phyloP scores from a whole-genome alignment of 495 filamentous ascomycete genomes.

The Pyrenula aspistea region DNA sequence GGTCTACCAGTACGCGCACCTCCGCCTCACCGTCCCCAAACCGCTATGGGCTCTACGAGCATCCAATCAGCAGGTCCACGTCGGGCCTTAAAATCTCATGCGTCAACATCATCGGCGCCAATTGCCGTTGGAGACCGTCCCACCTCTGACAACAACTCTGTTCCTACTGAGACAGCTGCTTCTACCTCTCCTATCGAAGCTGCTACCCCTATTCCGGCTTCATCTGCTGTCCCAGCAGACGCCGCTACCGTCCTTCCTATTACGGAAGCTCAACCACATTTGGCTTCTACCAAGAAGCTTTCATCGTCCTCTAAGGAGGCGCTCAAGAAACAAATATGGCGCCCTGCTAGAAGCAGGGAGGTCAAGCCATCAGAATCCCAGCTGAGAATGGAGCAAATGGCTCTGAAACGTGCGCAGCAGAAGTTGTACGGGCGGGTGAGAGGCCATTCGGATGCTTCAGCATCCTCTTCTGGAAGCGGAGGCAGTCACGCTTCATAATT shows the following conservation, averaged over 20 bases:
- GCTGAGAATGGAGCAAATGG: not conserved
- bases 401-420: not conserved
- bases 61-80: not conserved
- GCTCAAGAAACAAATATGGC: not conserved
- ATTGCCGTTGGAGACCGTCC: not conserved
- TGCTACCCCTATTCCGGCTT: no score
- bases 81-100: not conserved
- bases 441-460: constrained; percentile 11
- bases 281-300: not conserved
- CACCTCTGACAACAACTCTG: not conserved
- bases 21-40: not conserved
- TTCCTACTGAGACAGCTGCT: not conserved
- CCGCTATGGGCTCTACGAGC: not conserved
- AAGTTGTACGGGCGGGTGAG: constrained; percentile 2
- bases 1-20: not conserved
- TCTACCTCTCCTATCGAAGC: not conserved
- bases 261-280: no score
- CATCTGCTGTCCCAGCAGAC: not conserved
- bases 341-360: not conserved
- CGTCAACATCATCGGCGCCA: not conserved
- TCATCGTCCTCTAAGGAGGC: not conserved
- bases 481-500: no score
- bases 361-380: not conserved
- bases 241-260: no score
- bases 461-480: constrained; percentile 5